Evolutionary conservation across 352 stramenopile genomes (phyloP).

Genomic region (Phytophthora citricola): DNA sequence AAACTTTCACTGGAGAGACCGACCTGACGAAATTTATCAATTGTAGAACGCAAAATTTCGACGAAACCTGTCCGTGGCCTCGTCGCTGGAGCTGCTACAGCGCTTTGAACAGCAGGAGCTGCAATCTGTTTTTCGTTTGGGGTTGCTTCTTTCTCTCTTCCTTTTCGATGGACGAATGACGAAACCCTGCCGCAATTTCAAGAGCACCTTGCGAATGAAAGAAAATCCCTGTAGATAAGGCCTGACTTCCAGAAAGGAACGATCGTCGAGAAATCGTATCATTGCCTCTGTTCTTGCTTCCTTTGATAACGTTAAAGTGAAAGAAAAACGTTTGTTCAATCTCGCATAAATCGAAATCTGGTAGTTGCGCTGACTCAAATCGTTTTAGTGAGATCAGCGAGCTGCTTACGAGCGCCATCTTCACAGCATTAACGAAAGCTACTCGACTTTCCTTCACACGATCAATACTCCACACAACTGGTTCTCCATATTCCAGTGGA

Average conservation of each 20-base stretch:
- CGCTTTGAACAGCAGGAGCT: not conserved
- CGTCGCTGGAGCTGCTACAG: not conserved
- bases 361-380: conserved; percentile 14
- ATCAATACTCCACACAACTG: conserved; percentile 34
- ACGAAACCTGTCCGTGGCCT: conserved; percentile 14
- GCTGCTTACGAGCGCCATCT: conserved; percentile 47
- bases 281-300: conserved; percentile 3
- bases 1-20: conserved; percentile 12
- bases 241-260: conserved; percentile 34
- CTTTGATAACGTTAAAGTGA: conserved; percentile 36
- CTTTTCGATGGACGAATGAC: conserved; percentile 3
- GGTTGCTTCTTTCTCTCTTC: conserved; percentile 13
- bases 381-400: conserved; percentile 38
- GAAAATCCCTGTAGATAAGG: conserved; percentile 38
- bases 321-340: conserved; percentile 50
- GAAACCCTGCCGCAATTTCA: conserved; percentile 29
- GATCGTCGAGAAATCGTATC: conserved; percentile 22
- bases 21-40: conserved; percentile 14
- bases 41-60: conserved; percentile 11
- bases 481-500: not conserved
- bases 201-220: conserved; percentile 31
- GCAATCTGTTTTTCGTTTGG: conserved; percentile 25
- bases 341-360: conserved; percentile 14
- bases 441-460: conserved; percentile 36
- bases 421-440: conserved; percentile 53